A percentile compares a stretch with the other conserved stretches of the same genome.
These are phyloP conservation scores for Lasiodiplodia hormozganensis DNA, from an alignment of 2,329 filamentous ascomycete genomes.

Conservation along the genomic window DNA sequence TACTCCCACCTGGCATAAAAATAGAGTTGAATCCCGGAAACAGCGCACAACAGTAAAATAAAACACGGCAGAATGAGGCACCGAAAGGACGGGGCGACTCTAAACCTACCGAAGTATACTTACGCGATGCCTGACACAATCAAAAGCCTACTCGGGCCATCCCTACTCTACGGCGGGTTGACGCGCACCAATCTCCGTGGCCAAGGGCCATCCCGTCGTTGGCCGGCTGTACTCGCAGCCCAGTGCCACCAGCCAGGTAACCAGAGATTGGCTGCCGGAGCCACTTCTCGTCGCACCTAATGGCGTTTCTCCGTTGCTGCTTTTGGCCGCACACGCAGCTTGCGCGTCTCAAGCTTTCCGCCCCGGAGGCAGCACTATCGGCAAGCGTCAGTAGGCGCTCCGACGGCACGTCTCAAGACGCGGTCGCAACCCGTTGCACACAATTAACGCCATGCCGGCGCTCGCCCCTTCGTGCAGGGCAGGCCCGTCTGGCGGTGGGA, in stretches of 20 bases:
- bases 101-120: slow-evolving; percentile 23
- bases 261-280: slow-evolving; percentile 15
- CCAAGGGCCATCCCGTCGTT: neutral
- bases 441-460: neutral
- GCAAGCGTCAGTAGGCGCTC: slow-evolving; percentile 3
- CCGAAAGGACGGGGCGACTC: slow-evolving; percentile 15
- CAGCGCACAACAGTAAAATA: slow-evolving; percentile 4
- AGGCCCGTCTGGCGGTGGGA: slow-evolving; percentile 5
- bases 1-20: neutral
- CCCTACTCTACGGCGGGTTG: neutral
- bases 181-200: slow-evolving; percentile 21
- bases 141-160: slow-evolving; percentile 11
- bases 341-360: slow-evolving; percentile 24
- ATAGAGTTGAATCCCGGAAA: slow-evolving; percentile 2
- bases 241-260: slow-evolving; percentile 18
- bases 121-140: slow-evolving; percentile 23
- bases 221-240: neutral
- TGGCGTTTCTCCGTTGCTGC: slow-evolving; percentile 18
- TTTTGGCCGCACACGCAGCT: slow-evolving; percentile 21
- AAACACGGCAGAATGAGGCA: neutral
- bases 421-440: slow-evolving; percentile 8
- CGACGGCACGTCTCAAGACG: slow-evolving; percentile 5
- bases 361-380: slow-evolving; percentile 8
- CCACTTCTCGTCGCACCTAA: slow-evolving; percentile 9
- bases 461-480: slow-evolving; percentile 3